Evolutionary conservation across 75 land plant species (phyloP).

Genomic region (Selaginella moellendorffii): DNA sequence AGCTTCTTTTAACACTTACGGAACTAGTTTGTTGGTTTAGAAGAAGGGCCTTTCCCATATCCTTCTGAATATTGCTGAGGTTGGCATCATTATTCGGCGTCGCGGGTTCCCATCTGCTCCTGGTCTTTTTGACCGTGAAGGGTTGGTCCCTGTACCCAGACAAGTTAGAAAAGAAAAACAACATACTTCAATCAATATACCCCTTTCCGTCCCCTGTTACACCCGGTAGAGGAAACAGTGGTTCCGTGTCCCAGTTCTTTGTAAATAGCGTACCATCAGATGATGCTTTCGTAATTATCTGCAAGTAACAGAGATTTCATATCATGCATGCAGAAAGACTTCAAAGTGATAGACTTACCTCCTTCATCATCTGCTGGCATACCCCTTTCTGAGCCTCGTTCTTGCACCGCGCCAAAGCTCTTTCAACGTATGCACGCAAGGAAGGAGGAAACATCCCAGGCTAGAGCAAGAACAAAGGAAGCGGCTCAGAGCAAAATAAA

Average conservation of each 20-base stretch:
- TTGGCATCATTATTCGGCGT: conserved; percentile 4
- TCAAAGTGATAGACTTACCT: no score
- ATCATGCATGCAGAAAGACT: no score
- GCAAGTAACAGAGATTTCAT: conserved; percentile 12
- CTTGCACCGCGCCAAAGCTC: conserved; percentile 76
- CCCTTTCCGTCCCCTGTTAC: conserved; percentile 19
- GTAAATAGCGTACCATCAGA: conserved; percentile 76
- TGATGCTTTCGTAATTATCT: conserved; percentile 71
- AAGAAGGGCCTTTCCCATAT: neutral
- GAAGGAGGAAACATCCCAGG: conserved; percentile 65
- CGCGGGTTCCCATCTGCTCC: conserved; percentile 87
- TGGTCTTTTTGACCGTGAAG: conserved; percentile 41
- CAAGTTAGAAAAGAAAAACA: neutral
- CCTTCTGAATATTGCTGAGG: neutral
- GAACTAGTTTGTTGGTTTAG: neutral
- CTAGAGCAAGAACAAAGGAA: conserved; percentile 23
- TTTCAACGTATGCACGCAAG: conserved; percentile 72
- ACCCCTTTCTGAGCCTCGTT: conserved; percentile 65
- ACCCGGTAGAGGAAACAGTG: conserved; percentile 66
- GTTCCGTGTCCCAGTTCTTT: conserved; percentile 82
- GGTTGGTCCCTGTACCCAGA: neutral
- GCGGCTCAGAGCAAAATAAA: neutral
- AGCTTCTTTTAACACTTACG: no score
- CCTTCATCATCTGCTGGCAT: conserved; percentile 54
- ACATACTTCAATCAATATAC: conserved; percentile 22